These are phyloP conservation scores for Pulveroboletus ravenelii DNA, from an alignment of 768 basidiomycete genomes.

Conservation along the genomic window DNA sequence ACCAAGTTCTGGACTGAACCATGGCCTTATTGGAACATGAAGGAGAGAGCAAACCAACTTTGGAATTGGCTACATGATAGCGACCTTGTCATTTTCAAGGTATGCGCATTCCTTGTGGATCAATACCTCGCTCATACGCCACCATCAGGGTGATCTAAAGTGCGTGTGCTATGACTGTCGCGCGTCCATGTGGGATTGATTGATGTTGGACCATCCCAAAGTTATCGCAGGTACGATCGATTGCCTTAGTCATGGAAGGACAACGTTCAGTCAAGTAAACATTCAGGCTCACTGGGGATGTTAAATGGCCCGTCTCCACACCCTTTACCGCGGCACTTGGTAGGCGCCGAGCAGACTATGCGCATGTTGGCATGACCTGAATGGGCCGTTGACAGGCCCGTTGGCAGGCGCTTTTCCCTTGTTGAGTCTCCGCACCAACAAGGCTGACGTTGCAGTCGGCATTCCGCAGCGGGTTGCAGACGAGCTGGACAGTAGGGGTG, in stretches of 20 bases:
- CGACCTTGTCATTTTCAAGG: conserved; percentile 82
- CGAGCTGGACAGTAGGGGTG: conserved; percentile 55
- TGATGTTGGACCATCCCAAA: conserved; percentile 23
- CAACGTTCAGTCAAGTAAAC: conserved; percentile 3
- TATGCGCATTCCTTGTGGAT: conserved; percentile 21
- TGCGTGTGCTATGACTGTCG: conserved; percentile 36
- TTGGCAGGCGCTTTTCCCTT: conserved; percentile 75
- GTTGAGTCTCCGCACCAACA: conserved; percentile 86
- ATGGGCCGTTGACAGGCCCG: conserved; percentile 46
- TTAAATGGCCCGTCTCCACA: conserved; percentile 81
- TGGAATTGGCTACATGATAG: conserved; percentile 49
- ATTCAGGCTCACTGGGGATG: conserved; percentile 80
- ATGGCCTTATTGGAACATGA: conserved; percentile 74
- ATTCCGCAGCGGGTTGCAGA: conserved; percentile 63
- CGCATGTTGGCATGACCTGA: background rate
- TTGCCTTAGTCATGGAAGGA: background rate
- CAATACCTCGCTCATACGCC: background rate
- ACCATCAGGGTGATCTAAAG: conserved; percentile 82
- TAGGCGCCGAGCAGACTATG: conserved; percentile 23
- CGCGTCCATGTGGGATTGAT: background rate
- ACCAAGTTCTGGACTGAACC: conserved; percentile 70
- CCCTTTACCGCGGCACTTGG: conserved; percentile 72
- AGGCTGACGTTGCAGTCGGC: conserved; percentile 92
- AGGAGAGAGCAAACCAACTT: conserved; percentile 45
- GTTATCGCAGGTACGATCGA: conserved; percentile 74